These are phyloP conservation scores for Staphylotrichum tortipilum DNA, from an alignment of 495 filamentous ascomycete species.

Conservation along the genomic window DNA sequence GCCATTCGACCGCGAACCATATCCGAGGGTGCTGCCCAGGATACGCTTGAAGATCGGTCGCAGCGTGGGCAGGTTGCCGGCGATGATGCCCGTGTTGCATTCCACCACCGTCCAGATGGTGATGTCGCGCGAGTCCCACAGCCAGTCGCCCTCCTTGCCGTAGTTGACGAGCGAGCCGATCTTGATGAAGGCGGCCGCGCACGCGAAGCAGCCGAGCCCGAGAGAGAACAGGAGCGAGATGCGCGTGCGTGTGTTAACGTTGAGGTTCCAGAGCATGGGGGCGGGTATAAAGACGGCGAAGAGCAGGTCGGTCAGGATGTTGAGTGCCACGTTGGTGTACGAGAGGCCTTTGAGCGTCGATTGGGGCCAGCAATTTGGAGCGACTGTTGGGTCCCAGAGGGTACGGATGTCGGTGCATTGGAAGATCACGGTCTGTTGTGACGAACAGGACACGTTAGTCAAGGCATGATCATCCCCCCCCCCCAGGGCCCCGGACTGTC, in stretches of 20 bases:
- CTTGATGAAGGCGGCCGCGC: conserved; percentile 28
- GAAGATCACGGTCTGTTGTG: conserved; percentile 3
- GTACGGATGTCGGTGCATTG: conserved; percentile 22
- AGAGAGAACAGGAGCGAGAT: not conserved
- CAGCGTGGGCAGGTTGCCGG: conserved; percentile 13
- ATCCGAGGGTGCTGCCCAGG: conserved; percentile 14
- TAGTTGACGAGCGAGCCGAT: conserved; percentile 28
- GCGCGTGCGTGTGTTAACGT: not conserved
- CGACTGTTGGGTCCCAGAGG: conserved; percentile 30
- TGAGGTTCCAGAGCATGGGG: not conserved
- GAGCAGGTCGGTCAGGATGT: not conserved
- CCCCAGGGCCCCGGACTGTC: too few relatives aligned
- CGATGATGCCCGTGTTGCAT: conserved; percentile 17
- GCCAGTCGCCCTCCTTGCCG: conserved; percentile 34
- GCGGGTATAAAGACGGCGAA: not conserved
- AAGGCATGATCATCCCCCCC: too few relatives aligned
- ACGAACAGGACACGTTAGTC: too few relatives aligned
- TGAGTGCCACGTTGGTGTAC: conserved; percentile 27
- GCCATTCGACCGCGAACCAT: too few relatives aligned
- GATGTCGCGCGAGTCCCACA: conserved; percentile 32
- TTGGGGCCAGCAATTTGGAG: conserved; percentile 28
- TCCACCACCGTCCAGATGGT: conserved; percentile 25
- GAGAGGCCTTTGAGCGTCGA: conserved; percentile 24
- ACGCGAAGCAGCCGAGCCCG: not conserved
- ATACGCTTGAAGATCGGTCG: conserved; percentile 14